Evolutionary conservation across 2,329 filamentous ascomycete genomes (phyloP), one percentile per base, ranked within the genome.

Genomic region (Pestalotiopsis sp.): DNA sequence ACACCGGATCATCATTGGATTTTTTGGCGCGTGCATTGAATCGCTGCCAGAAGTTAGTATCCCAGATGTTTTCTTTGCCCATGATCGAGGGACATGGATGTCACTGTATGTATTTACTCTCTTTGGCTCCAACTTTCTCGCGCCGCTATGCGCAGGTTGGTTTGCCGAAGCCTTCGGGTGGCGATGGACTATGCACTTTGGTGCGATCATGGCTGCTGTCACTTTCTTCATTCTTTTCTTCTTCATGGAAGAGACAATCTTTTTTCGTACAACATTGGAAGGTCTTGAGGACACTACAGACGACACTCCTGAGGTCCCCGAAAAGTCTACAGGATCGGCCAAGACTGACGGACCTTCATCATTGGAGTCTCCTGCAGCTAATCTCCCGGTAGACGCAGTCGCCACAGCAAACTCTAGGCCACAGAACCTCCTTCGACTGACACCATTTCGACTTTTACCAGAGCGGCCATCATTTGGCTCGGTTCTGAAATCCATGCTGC

Each of bases 231-330:
- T 59, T 36, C 23, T 59, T 13, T 87, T 88, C 76, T 79, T 89
- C 63, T 80, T 88, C 66, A 85, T 87, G 65, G 86, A 88, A 72
- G 87, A 89, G 75, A 86, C 85, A 3, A 81, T 81, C 36, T 88
- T 87, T 23, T 59, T 59, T 23, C 57, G 57, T 17, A 25, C 23
- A 3, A 59, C 57, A 4, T 4, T 59, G 23, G 57, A 59, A 12
- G 57, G 57, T 9, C 57, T 27, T 6, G 57, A 59, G 11, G 2
- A 36, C n/a, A 23, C 12, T 12, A 11, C 20, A 13, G 27, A 14
- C 20, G 27, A 17, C 17, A 31, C 20, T n/a, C 45, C 45, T n/a
- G 14, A 17, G 3, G 13, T 13, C 11, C 2, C 57, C 6, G 27
- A 27, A 23, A 59, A 59, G 20, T 1, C 57, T 31, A 23, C 11